Base-by-base conservation (phyloP, 106 monocot species). In the Chionographis japonica region DNA sequence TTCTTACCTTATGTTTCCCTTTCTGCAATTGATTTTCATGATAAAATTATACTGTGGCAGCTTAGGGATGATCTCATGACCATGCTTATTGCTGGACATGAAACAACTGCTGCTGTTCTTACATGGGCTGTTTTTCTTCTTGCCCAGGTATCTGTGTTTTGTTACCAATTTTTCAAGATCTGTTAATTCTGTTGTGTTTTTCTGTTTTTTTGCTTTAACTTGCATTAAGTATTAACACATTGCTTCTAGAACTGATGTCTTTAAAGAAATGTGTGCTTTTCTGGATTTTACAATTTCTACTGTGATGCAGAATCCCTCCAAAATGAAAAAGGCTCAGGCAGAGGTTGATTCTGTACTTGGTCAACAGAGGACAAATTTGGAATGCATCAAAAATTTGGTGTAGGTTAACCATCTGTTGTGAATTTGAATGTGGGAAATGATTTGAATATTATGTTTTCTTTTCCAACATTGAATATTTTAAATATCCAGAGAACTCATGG, bases 31-130 rank as follows among this genome's bases (percentile, higher is more conserved):
- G 46, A 60, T 27, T 71, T 50, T 43, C 27, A 42, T 39, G 17
- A 37, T 12, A 68, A 37, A 60, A 18, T 57, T 8, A 64, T 54
- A 3, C 63, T 50, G 38, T 20, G 49, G 73, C 82, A 98, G 92
- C 87, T 98, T 64, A 86, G 98, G 55, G 98, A 98, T 85, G 98
- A 98, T 62, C 87, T 98, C 19, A 93, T 98, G 98, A 98, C 92
- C 18, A 93, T 98, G 98, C 90, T 98, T 67, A 90, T 98, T 65
- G 98, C 92, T 15, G 98, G 98, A 27, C 98, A 98, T 76, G 98
- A 98, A 85, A 98, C 98, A 70, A 98, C 98, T 68, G 90, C 98
- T 70, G 92, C 98, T 78, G 92, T 98, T 76, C 90, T 98, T 61
- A 98, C 98, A 12, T 98, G 98, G 98, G 70, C 98, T 63, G 43